Base-by-base conservation (phyloP, 1,284 basidiomycete species). In the Sanghuangporus weigelae region DNA sequence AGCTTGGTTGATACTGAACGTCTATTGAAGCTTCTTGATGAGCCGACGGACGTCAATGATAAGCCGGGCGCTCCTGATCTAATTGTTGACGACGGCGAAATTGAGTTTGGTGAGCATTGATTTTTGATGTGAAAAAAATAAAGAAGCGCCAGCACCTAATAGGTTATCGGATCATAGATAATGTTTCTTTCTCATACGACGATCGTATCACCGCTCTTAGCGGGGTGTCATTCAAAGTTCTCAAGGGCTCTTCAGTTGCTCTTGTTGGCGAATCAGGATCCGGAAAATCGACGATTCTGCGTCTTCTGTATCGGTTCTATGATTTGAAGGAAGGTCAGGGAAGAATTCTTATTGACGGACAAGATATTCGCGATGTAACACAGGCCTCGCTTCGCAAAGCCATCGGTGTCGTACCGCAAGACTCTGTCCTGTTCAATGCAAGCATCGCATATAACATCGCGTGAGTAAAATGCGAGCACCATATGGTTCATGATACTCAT, bases 301-400 rank as follows among this genome's bases (percentile, higher is more conserved):
- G 92, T 16, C 80, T 95, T 54, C 79, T 97, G 14, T 96, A 93
- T 73, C 84, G 94, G 53, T 95, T 97, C 77, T 96, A 96, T 73
- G 95, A 96, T 71, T 81, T 94, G 21, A 80, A 82, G 38, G 82
- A 84, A 61, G 90, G 90, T 39, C 81, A 88, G 67, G 89, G 89
- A 16, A 79, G 86, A 38, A 90, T 92, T 68, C 74, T 84, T 57
- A 87, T 96, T 66, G 93, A 96, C 70, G 92, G 91, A 1, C 83
- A 90, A 70, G 92, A 96, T 70, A 90, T 97, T 63, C 83, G 89
- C 40, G 87, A 93, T 67, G 83, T 96, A 12, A 95, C 93, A 0
- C 92, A 95, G 72, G 77, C 81, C 42, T 90, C 87, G 63, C 77
- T 96, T 51, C 82, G 93, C 50, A 84, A 84, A 67, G 83, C 90